A percentile compares a stretch with the other conserved stretches of the same genome.
Evolutionary conservation across 371 early-diverging fungal species (phyloP).

Genomic region (Haplosporangium sp.): DNA sequence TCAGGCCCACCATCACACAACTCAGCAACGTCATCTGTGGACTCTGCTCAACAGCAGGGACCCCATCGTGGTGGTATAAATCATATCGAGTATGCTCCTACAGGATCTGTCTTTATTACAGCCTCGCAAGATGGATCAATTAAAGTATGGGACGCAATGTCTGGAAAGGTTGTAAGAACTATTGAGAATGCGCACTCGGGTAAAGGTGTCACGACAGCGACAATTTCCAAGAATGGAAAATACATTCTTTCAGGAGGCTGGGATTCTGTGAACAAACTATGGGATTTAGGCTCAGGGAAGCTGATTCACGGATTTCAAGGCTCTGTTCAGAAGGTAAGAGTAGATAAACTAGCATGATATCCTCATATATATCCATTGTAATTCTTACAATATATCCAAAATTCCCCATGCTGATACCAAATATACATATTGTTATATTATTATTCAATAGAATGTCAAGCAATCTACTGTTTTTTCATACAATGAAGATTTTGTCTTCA

Average conservation of each 20-base stretch:
- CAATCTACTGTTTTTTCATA: constrained; percentile 71
- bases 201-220: constrained; percentile 76
- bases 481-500: constrained; percentile 85
- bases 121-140: constrained; percentile 88
- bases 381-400: too few relatives aligned
- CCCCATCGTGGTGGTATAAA: constrained; percentile 77
- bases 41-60: constrained; percentile 52
- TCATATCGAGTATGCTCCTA: constrained; percentile 78
- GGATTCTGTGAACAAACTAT: constrained; percentile 81
- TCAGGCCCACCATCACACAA: constrained; percentile 35
- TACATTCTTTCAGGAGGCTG: constrained; percentile 84
- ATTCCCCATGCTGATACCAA: neutral
- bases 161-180: constrained; percentile 76
- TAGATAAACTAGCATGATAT: neutral
- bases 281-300: constrained; percentile 86
- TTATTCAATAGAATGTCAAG: constrained; percentile 30
- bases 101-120: constrained; percentile 80
- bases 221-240: constrained; percentile 79
- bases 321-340: constrained; percentile 69
- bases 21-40: constrained; percentile 1
- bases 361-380: too few relatives aligned
- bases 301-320: constrained; percentile 74
- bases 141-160: constrained; percentile 87
- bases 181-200: constrained; percentile 84
- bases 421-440: too few relatives aligned